Evolutionary conservation across 768 basidiomycete genomes (phyloP).

Genomic region (Pisolithus sp.): DNA sequence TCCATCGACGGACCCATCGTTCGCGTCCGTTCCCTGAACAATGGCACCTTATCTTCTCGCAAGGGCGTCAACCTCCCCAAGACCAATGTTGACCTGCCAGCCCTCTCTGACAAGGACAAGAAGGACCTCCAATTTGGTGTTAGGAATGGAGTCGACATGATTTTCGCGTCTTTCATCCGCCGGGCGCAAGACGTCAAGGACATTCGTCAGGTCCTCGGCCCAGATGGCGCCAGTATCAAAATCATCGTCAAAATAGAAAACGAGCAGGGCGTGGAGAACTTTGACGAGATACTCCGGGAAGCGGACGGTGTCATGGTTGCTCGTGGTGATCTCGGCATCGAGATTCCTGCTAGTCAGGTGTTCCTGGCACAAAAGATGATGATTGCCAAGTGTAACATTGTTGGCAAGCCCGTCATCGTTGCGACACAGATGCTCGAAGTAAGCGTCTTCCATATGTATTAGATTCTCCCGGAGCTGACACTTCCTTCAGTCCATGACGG

Average conservation of each 20-base stretch:
- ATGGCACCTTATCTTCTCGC: constrained; percentile 86
- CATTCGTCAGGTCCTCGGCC: constrained; percentile 89
- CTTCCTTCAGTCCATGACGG: constrained; percentile 81
- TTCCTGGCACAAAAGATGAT: constrained; percentile 99
- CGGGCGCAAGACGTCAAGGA: constrained; percentile 90
- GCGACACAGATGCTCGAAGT: constrained; percentile 99
- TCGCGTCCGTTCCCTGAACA: constrained; percentile 83
- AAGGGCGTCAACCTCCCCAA: constrained; percentile 99
- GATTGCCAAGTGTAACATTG: constrained; percentile 98
- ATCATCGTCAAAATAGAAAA: constrained; percentile 99
- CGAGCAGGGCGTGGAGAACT: constrained; percentile 97
- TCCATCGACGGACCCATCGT: constrained; percentile 79
- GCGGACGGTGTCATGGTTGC: constrained; percentile 99
- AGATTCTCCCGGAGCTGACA: constrained; percentile 6
- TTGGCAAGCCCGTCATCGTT: constrained; percentile 96
- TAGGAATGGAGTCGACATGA: constrained; percentile 97
- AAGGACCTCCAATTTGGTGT: constrained; percentile 91
- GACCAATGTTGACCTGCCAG: constrained; percentile 94
- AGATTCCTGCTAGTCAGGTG: constrained; percentile 98
- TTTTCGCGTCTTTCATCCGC: constrained; percentile 99
- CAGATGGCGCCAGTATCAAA: constrained; percentile 93
- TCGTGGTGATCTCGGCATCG: constrained; percentile 97
- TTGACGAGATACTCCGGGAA: constrained; percentile 94
- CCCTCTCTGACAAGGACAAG: constrained; percentile 98
- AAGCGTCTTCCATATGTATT: constrained; percentile 12